phyloP scores from a whole-genome alignment of 257 asterid genomes.

The Prunella vulgaris region DNA sequence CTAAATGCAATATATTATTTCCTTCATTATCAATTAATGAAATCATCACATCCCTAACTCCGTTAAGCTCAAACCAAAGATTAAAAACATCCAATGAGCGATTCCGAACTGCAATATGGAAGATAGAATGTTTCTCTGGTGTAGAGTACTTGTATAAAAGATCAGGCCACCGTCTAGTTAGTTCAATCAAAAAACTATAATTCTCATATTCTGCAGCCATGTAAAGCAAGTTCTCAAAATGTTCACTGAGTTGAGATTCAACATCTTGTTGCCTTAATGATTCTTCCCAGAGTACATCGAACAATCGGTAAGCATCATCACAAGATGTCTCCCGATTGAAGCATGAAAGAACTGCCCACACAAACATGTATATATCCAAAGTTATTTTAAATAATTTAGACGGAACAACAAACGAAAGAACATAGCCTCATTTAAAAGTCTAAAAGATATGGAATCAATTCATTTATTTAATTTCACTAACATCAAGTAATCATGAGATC shows the following conservation, averaged over 20 bases:
- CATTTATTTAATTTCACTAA: too few species aligned
- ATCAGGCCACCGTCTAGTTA: conserved; percentile 20
- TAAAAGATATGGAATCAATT: too few species aligned
- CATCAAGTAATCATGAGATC: too few species aligned
- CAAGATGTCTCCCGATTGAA: background rate
- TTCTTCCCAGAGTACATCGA: conserved; percentile 16
- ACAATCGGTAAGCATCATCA: conserved; percentile 9
- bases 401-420: too few species aligned
- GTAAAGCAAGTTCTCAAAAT: background rate
- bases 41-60: conserved; percentile 16
- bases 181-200: conserved; percentile 23
- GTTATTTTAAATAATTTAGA: too few species aligned
- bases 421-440: too few species aligned
- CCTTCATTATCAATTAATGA: background rate
- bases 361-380: too few species aligned
- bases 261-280: background rate
- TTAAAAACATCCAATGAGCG: conserved; percentile 27
- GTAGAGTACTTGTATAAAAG: conserved; percentile 23
- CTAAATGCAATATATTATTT: conserved; percentile 35
- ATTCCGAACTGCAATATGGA: conserved; percentile 27
- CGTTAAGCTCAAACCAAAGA: conserved; percentile 19
- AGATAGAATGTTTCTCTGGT: conserved; percentile 11
- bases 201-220: conserved; percentile 24
- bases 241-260: background rate
- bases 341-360: conserved; percentile 1